Base-by-base conservation (phyloP, 306 rosid genomes). In the Quillaja saponaria region DNA sequence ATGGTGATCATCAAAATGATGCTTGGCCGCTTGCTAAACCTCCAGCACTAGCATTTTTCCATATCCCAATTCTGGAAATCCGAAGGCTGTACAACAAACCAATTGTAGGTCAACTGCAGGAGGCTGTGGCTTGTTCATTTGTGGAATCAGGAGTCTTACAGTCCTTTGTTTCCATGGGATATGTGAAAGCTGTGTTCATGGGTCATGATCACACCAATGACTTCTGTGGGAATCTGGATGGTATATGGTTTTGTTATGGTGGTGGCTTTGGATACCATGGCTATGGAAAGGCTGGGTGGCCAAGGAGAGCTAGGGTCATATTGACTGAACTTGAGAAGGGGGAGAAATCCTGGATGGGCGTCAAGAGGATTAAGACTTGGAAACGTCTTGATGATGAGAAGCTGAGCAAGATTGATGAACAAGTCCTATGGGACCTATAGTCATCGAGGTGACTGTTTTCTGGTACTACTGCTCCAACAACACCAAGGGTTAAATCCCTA, bases 211-310 rank as follows among this genome's bases (percentile, higher is more conserved):
- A 88, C 71, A 68, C 42, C 7, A 91, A 91, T 47, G 98, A 91
- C 69, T 91, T 88, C 42, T 91, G 98, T 13, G 98, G 98, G 64
- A 76, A 79, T 61, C 80, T 91, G 58, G 82, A 82, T 16, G 90
- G 83, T 17, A 74, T 91, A 61, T 88, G 95, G 98, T 91, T 91
- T 48, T 91, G 98, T 78, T 91, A 91, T 25, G 98, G 98, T 54
- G 96, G 98, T 16, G 96, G 96, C 33, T 84, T 88, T 48, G 98
- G 98, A 37, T 91, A 91, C 74, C 96, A 88, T 65, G 96, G 82
- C 16, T 91, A 91, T 41, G 98, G 98, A 37, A 82, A 76, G 56
- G 67, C 45, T 0, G 92, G 92, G 44, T 91, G 95, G 98, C 82
- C 85, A 5, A 84, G 96, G 71, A 84, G 98, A 79, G 87, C 92